These are phyloP conservation scores for Phytopythium boreale DNA, from an alignment of 352 stramenopile species.

Conservation along the genomic window DNA sequence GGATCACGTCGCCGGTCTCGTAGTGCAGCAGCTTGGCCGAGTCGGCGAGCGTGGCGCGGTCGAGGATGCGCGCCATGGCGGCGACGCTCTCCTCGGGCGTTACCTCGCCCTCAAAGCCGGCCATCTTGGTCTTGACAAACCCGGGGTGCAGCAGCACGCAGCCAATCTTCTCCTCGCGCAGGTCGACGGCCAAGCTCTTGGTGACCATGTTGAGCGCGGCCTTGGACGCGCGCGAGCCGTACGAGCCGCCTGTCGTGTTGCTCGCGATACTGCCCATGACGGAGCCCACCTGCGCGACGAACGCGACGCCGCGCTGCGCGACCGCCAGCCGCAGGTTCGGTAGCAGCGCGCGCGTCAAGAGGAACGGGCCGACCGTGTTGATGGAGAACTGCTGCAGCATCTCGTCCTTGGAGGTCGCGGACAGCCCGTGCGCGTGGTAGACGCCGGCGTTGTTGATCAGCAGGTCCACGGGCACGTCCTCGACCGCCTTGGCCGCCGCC, in stretches of 20 bases:
- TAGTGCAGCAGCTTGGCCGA: constrained; percentile 55
- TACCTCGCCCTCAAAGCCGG: constrained; percentile 26
- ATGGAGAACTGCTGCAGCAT: constrained; percentile 60
- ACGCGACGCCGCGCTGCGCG: constrained; percentile 33
- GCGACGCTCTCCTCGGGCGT: constrained; percentile 46
- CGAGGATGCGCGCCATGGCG: constrained; percentile 53
- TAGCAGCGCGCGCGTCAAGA: constrained; percentile 54
- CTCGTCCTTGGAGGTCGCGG: constrained; percentile 39
- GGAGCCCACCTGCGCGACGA: constrained; percentile 54
- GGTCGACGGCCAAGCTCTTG: constrained; percentile 49
- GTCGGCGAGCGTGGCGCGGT: constrained; percentile 41
- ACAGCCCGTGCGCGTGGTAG: constrained; percentile 25
- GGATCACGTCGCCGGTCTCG: constrained; percentile 43
- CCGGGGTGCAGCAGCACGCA: constrained; percentile 58
- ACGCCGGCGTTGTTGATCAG: constrained; percentile 77
- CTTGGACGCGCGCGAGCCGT: constrained; percentile 80
- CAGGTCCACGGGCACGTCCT: constrained; percentile 50
- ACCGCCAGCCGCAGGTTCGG: constrained; percentile 42
- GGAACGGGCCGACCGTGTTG: constrained; percentile 62
- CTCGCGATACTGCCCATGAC: constrained; percentile 48
- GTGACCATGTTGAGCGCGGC: constrained; percentile 74
- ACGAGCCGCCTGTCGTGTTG: constrained; percentile 44
- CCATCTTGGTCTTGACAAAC: constrained; percentile 56
- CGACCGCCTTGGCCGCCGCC: constrained; percentile 24
- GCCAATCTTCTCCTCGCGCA: constrained; percentile 51